phyloP scores from a whole-genome alignment of 2,329 filamentous ascomycete species.

The Colletotrichum chlorophyti region DNA sequence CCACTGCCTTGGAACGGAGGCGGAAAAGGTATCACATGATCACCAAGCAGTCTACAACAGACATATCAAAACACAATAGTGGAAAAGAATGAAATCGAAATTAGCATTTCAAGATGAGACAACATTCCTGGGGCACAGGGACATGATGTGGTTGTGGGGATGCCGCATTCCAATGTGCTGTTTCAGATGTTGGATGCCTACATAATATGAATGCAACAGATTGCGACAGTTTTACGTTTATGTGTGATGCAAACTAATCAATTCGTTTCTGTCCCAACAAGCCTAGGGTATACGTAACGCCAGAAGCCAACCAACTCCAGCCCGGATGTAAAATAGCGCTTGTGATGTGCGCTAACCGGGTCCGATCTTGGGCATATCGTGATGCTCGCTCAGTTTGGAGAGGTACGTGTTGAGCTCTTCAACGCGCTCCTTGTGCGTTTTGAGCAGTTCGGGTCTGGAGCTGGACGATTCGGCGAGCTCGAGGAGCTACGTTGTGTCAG shows the following conservation, averaged over 20 bases:
- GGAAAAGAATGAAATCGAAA: neutral
- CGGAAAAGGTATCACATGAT: neutral
- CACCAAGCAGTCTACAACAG: neutral
- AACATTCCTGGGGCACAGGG: neutral
- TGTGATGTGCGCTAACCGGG: no score
- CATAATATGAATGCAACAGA: neutral
- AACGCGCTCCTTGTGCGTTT: conserved; percentile 96
- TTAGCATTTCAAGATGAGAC: neutral
- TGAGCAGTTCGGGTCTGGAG: conserved; percentile 77
- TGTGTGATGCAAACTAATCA: neutral
- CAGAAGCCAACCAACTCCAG: neutral
- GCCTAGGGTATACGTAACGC: neutral
- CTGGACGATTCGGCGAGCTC: conserved; percentile 72
- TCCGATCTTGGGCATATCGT: conserved; percentile 86
- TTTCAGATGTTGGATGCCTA: neutral
- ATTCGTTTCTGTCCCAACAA: neutral
- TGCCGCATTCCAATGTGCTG: neutral
- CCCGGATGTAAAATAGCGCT: neutral
- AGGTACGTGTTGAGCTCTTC: conserved; percentile 96
- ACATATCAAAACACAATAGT: neutral
- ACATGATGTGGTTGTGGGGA: neutral
- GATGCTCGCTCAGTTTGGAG: conserved; percentile 91
- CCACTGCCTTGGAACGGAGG: neutral
- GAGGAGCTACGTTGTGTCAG: conserved; percentile 65
- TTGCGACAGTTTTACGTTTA: no score